Conservation (phyloP, 768 basidiomycete genomes). For the Rubroboletus pulcherrimus region DNA sequence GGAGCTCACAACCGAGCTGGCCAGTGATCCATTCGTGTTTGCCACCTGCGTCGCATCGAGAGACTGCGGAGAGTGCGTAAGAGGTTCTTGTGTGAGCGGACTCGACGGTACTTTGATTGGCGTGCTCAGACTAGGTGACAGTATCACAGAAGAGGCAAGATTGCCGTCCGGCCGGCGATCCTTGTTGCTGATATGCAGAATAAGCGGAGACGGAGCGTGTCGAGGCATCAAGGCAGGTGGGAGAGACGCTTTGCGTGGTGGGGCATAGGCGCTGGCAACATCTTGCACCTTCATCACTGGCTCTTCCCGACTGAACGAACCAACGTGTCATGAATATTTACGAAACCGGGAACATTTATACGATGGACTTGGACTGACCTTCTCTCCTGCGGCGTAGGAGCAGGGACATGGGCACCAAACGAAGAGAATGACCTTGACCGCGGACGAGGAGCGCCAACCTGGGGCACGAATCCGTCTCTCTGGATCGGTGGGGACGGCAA, state of each 20-base stretch:
- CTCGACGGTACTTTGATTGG: conserved; percentile 34
- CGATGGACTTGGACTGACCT: conserved; percentile 15
- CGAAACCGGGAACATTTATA: neutral
- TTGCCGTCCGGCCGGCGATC: conserved; percentile 1
- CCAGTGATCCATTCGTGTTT: neutral
- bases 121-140: conserved; percentile 38
- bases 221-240: conserved; percentile 24
- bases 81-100: conserved; percentile 32
- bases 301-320: conserved; percentile 21
- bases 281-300: conserved; percentile 10
- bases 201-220: conserved; percentile 18
- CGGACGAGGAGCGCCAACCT: conserved; percentile 45
- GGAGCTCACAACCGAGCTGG: conserved; percentile 13
- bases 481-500: conserved; percentile 35
- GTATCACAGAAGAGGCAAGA: conserved; percentile 11
- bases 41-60: neutral
- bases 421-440: conserved; percentile 75
- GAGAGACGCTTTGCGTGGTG: conserved; percentile 7
- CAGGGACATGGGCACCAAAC: conserved; percentile 42
- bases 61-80: conserved; percentile 5
- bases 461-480: conserved; percentile 63
- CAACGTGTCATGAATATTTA: neutral
- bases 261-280: neutral
- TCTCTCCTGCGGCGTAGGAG: neutral
- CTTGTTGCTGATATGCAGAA: conserved; percentile 3